Conservation (phyloP, 805 yeast genomes). For the Sugiyamaella chiloensis region DNA sequence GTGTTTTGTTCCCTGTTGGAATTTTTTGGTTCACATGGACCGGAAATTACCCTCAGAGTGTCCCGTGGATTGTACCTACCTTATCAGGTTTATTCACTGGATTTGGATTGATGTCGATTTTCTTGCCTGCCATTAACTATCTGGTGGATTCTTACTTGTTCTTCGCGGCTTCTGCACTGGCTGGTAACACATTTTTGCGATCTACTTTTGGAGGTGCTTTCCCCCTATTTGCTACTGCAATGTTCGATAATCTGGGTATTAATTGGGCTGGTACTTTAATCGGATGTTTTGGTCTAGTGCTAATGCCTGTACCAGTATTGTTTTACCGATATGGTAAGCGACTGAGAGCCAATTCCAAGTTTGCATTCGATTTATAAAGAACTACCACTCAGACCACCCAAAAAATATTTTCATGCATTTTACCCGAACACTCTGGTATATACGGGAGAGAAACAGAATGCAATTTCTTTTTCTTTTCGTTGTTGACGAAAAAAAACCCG, state of each 20-base stretch:
- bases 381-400: neutral
- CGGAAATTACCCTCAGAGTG: conserved; percentile 64
- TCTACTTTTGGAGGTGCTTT: conserved; percentile 66
- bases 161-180: conserved; percentile 77
- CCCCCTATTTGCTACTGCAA: conserved; percentile 68
- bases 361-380: conserved; percentile 36
- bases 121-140: conserved; percentile 69
- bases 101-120: conserved; percentile 64
- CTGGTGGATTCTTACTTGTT: conserved; percentile 67
- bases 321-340: conserved; percentile 58
- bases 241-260: conserved; percentile 66
- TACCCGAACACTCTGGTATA: no score
- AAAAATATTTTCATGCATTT: no score
- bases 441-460: no score
- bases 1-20: conserved; percentile 71
- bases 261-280: conserved; percentile 79
- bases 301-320: conserved; percentile 68
- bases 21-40: conserved; percentile 88
- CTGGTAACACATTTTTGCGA: conserved; percentile 71
- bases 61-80: conserved; percentile 81
- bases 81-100: conserved; percentile 64
- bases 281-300: conserved; percentile 54
- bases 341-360: conserved; percentile 57
- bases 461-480: no score
- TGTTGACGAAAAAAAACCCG: no score